A percentile compares a stretch with the other conserved stretches of the same genome.
These are phyloP conservation scores for Vigna unguiculata DNA, from an alignment of 306 rosid species.

Conservation along the genomic window DNA sequence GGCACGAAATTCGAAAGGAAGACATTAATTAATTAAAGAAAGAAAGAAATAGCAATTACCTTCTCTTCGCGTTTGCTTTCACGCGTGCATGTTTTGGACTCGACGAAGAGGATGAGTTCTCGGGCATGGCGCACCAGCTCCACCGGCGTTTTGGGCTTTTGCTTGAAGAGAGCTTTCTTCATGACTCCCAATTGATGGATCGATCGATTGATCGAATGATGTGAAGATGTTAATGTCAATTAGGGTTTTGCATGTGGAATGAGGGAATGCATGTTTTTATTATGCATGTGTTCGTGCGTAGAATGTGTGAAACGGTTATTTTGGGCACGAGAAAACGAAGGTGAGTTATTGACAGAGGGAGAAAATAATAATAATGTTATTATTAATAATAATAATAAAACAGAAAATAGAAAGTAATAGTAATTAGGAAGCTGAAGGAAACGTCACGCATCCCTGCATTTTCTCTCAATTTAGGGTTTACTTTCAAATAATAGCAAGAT, in stretches of 20 bases:
- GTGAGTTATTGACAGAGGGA: background rate
- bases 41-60: constrained; percentile 30
- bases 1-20: too few relatives aligned
- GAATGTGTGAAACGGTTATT: constrained; percentile 31
- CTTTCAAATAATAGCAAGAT: too few relatives aligned
- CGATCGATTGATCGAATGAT: too few relatives aligned
- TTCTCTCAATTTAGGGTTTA: background rate
- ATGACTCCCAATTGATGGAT: background rate
- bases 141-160: constrained; percentile 47
- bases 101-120: constrained; percentile 53
- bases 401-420: too few relatives aligned
- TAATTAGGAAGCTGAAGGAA: background rate
- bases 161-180: constrained; percentile 58
- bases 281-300: background rate
- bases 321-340: constrained; percentile 39
- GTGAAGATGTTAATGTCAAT: too few relatives aligned
- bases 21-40: background rate
- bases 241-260: constrained; percentile 35
- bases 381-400: too few relatives aligned
- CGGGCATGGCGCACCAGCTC: constrained; percentile 56
- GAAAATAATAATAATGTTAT: background rate
- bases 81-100: constrained; percentile 38
- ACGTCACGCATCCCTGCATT: background rate
- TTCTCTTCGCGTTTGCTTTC: constrained; percentile 60
- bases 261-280: background rate